These are phyloP conservation scores for Boletus huronensis DNA, from an alignment of 768 basidiomycete species.

Conservation along the genomic window DNA sequence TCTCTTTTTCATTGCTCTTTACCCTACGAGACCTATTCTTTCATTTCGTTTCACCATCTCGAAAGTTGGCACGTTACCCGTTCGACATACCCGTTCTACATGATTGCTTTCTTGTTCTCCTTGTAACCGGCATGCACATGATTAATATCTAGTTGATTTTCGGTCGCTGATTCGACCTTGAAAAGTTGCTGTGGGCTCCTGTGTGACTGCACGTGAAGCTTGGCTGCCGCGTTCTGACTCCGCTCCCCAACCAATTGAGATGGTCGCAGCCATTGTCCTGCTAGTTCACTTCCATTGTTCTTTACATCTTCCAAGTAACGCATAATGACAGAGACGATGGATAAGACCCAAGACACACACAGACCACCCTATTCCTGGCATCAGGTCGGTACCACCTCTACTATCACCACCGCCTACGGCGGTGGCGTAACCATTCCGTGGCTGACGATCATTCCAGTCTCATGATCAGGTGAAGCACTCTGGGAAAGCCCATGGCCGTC, in stretches of 20 bases:
- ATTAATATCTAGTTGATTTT: constrained; percentile 17
- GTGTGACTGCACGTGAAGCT: constrained; percentile 26
- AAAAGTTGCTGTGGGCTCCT: constrained; percentile 1
- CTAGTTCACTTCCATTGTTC: constrained; percentile 8
- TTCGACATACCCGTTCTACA: constrained; percentile 28
- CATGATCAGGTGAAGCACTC: constrained; percentile 68
- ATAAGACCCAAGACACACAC: constrained; percentile 28
- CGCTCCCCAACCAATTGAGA: constrained; percentile 28
- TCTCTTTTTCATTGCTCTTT: not conserved
- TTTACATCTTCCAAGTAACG: constrained; percentile 13
- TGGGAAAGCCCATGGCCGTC: constrained; percentile 7
- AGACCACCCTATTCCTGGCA: constrained; percentile 75
- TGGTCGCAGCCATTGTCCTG: constrained; percentile 13
- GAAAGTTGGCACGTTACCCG: constrained; percentile 12
- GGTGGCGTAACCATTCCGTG: constrained; percentile 15
- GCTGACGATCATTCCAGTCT: constrained; percentile 46
- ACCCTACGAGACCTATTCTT: constrained; percentile 12
- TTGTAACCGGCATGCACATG: constrained; percentile 30
- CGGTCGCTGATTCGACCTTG: not conserved
- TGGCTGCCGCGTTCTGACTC: constrained; percentile 31
- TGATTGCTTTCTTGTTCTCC: constrained; percentile 15
- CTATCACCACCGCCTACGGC: not conserved
- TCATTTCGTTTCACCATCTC: not conserved
- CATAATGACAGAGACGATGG: constrained; percentile 16
- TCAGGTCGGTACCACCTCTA: constrained; percentile 51